Conservation (phyloP, 345 rosid species). For the Brassica nigra region DNA sequence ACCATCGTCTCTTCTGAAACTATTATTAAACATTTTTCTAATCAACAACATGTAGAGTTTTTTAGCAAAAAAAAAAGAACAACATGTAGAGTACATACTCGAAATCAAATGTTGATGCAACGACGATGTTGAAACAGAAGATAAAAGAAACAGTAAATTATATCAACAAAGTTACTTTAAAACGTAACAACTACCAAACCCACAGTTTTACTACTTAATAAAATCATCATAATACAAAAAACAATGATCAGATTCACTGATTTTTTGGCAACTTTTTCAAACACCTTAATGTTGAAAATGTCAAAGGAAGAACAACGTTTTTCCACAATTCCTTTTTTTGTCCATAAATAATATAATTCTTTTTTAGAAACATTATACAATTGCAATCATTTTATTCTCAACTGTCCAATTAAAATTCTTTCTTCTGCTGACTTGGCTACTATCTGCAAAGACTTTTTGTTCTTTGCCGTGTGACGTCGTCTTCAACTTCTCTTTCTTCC, state of each 20-base stretch:
- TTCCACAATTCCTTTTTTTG: neutral
- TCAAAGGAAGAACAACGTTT: neutral
- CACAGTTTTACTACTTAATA: neutral
- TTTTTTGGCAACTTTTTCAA: neutral
- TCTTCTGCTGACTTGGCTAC: conserved; percentile 30
- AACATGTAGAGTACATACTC: neutral
- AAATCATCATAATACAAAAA: neutral
- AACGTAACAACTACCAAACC: neutral
- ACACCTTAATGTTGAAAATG: conserved; percentile 26
- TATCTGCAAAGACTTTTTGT: conserved; percentile 23
- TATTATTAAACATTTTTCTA: neutral
- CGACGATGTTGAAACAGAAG: neutral
- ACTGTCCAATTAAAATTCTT: conserved; percentile 6
- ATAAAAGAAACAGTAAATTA: neutral
- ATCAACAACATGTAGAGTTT: neutral
- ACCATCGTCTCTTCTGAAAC: neutral
- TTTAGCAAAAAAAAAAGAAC: no score
- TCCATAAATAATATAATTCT: neutral
- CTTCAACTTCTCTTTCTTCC: conserved; percentile 1
- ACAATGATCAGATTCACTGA: neutral
- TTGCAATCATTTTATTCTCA: neutral
- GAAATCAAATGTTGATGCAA: neutral
- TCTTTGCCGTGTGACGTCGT: conserved; percentile 39
- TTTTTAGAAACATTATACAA: neutral
- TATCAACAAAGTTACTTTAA: neutral